These are phyloP conservation scores for Hordeum marinum DNA, from an alignment of 176 grass and related monocot species.

Conservation along the genomic window DNA sequence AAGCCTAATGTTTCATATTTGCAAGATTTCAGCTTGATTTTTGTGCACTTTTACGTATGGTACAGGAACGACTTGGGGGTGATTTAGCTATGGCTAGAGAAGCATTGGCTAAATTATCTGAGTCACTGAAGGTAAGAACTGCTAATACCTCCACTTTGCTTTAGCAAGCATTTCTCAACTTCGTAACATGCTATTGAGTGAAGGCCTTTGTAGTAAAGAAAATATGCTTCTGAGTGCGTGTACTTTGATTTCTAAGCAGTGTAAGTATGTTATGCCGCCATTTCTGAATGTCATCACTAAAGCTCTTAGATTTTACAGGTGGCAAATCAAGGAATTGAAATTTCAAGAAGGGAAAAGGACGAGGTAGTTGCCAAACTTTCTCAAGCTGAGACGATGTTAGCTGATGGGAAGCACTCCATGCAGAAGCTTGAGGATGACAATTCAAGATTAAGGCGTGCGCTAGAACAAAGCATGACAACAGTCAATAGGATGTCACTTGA, in stretches of 20 bases:
- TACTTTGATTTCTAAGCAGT: slow-evolving; percentile 2
- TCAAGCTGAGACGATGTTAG: slow-evolving; percentile 71
- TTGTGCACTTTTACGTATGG: slow-evolving; percentile 7
- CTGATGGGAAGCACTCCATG: slow-evolving; percentile 75
- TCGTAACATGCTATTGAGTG: background rate
- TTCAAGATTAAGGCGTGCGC: slow-evolving; percentile 70
- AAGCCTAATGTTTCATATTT: background rate
- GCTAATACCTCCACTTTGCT: slow-evolving; percentile 13
- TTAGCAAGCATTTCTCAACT: background rate
- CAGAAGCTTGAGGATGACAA: slow-evolving; percentile 96
- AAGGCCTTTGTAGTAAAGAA: background rate
- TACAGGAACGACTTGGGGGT: slow-evolving; percentile 78
- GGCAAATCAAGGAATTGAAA: slow-evolving; percentile 70
- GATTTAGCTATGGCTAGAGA: slow-evolving; percentile 81
- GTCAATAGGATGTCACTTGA: slow-evolving; percentile 95
- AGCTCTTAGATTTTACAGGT: slow-evolving; percentile 36
- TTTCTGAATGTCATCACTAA: slow-evolving; percentile 7
- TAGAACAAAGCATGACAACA: slow-evolving; percentile 91
- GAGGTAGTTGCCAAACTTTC: slow-evolving; percentile 53
- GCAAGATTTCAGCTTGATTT: slow-evolving; percentile 11
- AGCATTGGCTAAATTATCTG: slow-evolving; percentile 72
- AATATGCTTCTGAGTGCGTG: background rate
- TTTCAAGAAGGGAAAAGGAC: slow-evolving; percentile 72
- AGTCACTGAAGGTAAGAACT: slow-evolving; percentile 72
- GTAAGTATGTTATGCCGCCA: background rate